Base-by-base conservation (phyloP, 1,284 basidiomycete species). In the Omphalotus olearius region DNA sequence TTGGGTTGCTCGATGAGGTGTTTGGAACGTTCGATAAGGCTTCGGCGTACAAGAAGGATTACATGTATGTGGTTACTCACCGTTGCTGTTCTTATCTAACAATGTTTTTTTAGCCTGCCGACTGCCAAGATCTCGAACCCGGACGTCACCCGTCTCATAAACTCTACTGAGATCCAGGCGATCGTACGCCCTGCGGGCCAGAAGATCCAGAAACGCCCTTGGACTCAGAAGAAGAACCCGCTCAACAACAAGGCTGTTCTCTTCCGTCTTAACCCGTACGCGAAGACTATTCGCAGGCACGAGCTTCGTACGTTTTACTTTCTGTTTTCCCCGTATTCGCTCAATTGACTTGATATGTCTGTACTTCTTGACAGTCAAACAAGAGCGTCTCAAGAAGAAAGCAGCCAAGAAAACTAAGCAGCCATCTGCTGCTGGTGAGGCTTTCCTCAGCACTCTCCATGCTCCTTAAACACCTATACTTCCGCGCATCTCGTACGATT, bases 151-250 rank as follows among this genome's bases (percentile, higher is more conserved):
- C 91, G 96, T 63, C 79, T 99, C 69, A 99, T 99, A 83, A 98
- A 99, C 88, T 93, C 88, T 68, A 85, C 91, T 60, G 94, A 96
- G 77, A 94, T 97, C 69, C 93, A 97, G 74, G 90, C 93, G 52
- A 90, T 98, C 65, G 83, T 98, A 63, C 92, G 95, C 66, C 88
- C 91, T 52, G 88, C 91, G 57, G 85, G 86, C 60, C 74, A 84
- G 57, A 87, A 90, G 71, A 66, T 76, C 57, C 88, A 88, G 74
- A 93, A 91, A 72, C 88, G 94, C 67, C 94, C 95, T 60, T 97
- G 93, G 91, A 94, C 93, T 60, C 96, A 98, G 80, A 95, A 95
- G 90, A 98, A 98, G 91, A 98, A 98, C 83, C 94, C 96, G 54
- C 84, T 97, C 66, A 75, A 85, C 75, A 99, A 99, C 91, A 94